Conservation (phyloP, 495 filamentous ascomycete genomes). For the Talaromyces nanjingensis region DNA sequence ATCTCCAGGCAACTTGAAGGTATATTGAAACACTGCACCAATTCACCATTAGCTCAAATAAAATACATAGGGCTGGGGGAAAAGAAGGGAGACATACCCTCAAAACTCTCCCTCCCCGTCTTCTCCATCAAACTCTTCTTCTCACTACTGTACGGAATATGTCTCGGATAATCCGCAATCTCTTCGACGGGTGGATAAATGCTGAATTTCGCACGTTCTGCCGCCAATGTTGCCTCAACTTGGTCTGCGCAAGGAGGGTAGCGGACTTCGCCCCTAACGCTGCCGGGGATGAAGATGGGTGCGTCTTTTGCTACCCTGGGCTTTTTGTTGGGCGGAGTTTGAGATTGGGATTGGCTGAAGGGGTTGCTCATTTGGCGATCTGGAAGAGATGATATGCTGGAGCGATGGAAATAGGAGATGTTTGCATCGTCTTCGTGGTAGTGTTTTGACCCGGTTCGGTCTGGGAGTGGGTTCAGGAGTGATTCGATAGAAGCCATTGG, state of each 20-base stretch:
- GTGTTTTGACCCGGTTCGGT: neutral
- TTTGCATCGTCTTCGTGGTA: neutral
- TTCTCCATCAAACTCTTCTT: conserved; percentile 82
- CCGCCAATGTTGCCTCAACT: conserved; percentile 41
- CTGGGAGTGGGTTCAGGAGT: conserved; percentile 23
- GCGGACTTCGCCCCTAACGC: conserved; percentile 53
- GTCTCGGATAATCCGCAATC: conserved; percentile 61
- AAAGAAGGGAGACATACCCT: conserved; percentile 51
- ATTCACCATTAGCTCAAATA: too few species aligned
- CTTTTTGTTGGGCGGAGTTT: conserved; percentile 22
- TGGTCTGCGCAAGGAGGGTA: conserved; percentile 62
- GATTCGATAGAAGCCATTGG: conserved; percentile 27
- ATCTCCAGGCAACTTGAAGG: conserved; percentile 66
- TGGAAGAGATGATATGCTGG: neutral
- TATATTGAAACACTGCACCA: conserved; percentile 76
- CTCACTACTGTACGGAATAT: conserved; percentile 88
- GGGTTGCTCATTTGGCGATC: neutral
- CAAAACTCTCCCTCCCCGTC: conserved; percentile 80
- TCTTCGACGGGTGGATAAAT: conserved; percentile 56
- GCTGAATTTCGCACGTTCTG: conserved; percentile 51
- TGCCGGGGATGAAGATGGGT: conserved; percentile 49
- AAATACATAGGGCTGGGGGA: too few species aligned
- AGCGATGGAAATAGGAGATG: neutral
- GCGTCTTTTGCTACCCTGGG: conserved; percentile 53
- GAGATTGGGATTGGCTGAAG: neutral